Evolutionary conservation across 305 asterid genomes (phyloP).

Genomic region (Fraxinus greggii): DNA sequence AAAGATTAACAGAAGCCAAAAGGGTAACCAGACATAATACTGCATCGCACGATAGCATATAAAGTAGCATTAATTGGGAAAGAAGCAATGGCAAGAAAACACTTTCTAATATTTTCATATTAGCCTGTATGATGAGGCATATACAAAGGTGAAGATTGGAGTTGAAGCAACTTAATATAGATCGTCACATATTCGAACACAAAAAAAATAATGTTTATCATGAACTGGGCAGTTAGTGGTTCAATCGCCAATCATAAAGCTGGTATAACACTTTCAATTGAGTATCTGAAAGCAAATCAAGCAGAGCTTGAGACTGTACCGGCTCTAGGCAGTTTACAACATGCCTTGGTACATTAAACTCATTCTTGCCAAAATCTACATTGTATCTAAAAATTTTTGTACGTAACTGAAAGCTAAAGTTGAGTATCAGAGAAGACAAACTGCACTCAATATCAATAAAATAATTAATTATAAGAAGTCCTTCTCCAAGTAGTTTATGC

Average conservation of each 20-base stretch:
- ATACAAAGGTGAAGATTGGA: background rate
- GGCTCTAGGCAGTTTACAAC: constrained; percentile 70
- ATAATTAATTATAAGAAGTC: too few species aligned
- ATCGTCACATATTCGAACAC: background rate
- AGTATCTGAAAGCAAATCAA: constrained; percentile 57
- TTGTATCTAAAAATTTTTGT: constrained; percentile 49
- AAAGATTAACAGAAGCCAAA: background rate
- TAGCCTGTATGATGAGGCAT: background rate
- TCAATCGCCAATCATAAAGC: constrained; percentile 65
- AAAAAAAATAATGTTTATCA: background rate
- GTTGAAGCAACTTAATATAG: background rate
- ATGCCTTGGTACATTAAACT: constrained; percentile 71
- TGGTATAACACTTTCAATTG: constrained; percentile 63
- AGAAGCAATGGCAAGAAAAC: background rate
- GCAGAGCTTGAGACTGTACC: constrained; percentile 50
- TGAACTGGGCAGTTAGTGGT: constrained; percentile 37
- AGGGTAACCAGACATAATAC: too few species aligned
- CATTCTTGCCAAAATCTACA: constrained; percentile 73
- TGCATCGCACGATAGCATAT: background rate
- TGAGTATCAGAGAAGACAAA: background rate
- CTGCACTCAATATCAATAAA: background rate
- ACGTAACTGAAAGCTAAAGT: background rate
- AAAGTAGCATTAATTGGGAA: background rate
- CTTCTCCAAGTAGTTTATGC: too few species aligned
- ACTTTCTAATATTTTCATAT: background rate